Base-by-base conservation (phyloP, 2,329 filamentous ascomycete species). In the Ophiocordyceps camponoti-saundersi region DNA sequence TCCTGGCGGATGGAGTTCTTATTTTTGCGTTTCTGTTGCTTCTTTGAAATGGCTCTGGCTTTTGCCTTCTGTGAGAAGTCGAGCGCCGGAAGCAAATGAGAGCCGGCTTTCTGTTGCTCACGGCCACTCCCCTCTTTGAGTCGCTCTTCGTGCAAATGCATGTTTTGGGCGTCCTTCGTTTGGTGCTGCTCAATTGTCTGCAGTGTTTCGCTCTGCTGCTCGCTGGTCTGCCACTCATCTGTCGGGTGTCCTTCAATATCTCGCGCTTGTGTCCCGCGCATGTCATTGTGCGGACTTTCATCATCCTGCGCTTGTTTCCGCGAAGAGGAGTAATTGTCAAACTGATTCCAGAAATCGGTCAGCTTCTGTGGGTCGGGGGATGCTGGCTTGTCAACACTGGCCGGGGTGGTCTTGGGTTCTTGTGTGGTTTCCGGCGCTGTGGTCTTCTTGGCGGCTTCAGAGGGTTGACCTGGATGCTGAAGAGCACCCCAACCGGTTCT, bases 1-100 rank as follows among this genome's bases (percentile, higher is more conserved):
- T 63, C 61, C 0, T 63, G 59, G 2, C 57, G 51, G 15, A 49
- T 20, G 6, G 48, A 49, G 44, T 16, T 29, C 22, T 42, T 18
- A 6, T 53, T 52, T 15, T n/a, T 26, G 15, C 2, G 30, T 20
- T 23, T 40, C 39, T 22, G 22, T 18, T 32, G 22, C 47, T 44
- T 43, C 46, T 32, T 56, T 53, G 16, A 56, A 53, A 16, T 57
- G 57, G 15, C 4, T n/a, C 22, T 42, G 18, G 5, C 2, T 18
- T 12, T 42, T 42, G 21, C 12, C 8, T 42, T 18, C n/a, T 15
- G 10, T 16, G 16, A 3, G 5, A 10, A 8, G 36, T 10, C 16
- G 16, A 21, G 16, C 39, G 20, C 2, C 36, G 16, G 6, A 3
- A 4, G 15, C 36, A 16, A 8, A 8, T 13, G 39, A 18, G 22